Percentiles rank a stretch among this genome's conserved stretches.
phyloP scores from a whole-genome alignment of 148 eudicot genomes.

The Vaccinium macrocarpon region DNA sequence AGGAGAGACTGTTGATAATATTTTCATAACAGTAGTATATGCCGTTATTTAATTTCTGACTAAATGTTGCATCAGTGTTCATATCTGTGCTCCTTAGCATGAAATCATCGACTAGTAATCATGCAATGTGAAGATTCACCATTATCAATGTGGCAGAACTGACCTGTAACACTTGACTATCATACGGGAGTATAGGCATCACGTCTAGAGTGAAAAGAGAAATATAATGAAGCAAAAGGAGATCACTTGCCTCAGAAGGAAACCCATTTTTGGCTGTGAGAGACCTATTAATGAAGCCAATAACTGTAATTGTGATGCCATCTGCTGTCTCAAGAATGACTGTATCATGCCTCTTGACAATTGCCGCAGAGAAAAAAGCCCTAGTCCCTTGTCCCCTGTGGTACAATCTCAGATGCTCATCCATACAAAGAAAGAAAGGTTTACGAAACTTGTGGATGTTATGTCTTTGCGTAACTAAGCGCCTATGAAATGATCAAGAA shows the following conservation, averaged over 20 bases:
- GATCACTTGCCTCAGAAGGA: slow-evolving; percentile 40
- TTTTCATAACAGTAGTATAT: not conserved
- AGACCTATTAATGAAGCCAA: slow-evolving; percentile 45
- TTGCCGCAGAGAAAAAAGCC: slow-evolving; percentile 37
- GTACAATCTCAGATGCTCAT: not conserved
- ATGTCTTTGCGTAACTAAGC: not conserved
- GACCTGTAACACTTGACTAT: not conserved
- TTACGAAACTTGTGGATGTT: not conserved
- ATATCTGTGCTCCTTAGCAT: not conserved
- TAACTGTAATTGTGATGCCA: slow-evolving; percentile 46
- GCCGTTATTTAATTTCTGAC: not conserved
- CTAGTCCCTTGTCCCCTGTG: slow-evolving; percentile 35
- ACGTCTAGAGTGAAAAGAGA: not conserved
- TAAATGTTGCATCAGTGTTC: not conserved
- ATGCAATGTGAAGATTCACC: not conserved
- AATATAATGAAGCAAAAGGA: not conserved
- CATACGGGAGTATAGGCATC: not conserved
- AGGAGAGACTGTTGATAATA: not conserved
- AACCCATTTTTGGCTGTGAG: slow-evolving; percentile 57
- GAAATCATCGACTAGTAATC: not conserved
- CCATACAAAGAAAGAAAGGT: not conserved
- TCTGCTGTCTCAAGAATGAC: slow-evolving; percentile 57
- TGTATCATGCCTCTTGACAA: slow-evolving; percentile 48
- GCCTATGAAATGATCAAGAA: not conserved
- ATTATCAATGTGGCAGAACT: not conserved